Percentiles rank a stretch among this genome's conserved stretches.
Conservation (phyloP, 129 eudicot species). For the Lactuca saligna region DNA sequence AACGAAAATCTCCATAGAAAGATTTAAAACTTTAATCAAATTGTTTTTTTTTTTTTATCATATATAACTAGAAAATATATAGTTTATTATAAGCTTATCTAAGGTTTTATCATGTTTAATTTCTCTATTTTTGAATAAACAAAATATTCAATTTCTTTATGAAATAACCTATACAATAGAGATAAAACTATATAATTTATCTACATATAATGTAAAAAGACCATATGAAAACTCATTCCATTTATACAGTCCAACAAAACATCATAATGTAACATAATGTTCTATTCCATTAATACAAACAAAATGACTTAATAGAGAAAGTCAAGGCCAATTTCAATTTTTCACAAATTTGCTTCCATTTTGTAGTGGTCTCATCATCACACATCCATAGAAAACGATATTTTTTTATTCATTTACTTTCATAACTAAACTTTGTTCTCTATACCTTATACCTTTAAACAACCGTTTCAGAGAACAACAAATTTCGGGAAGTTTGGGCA, state of each 20-base stretch:
- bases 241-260: neutral
- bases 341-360: neutral
- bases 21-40: too few species aligned
- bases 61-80: too few species aligned
- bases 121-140: neutral
- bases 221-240: neutral
- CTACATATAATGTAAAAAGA: neutral
- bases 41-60: too few species aligned
- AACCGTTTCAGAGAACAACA: slow-evolving; percentile 38
- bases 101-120: neutral
- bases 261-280: too few species aligned
- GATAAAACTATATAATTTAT: neutral
- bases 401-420: neutral
- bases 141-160: too few species aligned
- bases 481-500: slow-evolving; percentile 46
- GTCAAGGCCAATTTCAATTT: neutral
- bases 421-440: too few species aligned
- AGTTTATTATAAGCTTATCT: too few species aligned
- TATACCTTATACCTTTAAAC: slow-evolving; percentile 9
- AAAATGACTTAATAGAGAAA: neutral
- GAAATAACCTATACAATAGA: neutral
- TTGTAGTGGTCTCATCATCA: neutral
- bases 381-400: neutral
- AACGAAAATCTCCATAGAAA: neutral
- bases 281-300: neutral